Base-by-base conservation (phyloP, 129 eudicot species). In the Gnaphalium uliginosum region DNA sequence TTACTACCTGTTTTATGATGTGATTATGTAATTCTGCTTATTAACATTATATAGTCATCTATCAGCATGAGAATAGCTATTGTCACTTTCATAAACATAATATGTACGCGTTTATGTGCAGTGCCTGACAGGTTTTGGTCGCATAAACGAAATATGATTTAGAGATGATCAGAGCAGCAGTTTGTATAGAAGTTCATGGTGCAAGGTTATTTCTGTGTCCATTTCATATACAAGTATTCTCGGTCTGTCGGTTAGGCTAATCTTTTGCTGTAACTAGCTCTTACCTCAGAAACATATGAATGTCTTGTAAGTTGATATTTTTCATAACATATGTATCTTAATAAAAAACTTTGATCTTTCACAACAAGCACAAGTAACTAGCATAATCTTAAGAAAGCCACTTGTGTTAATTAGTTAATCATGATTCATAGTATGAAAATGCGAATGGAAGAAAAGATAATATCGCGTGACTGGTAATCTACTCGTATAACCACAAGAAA, bases 41-140 rank as follows among this genome's bases (percentile, higher is more conserved):
- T 39, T 14, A 3, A 46, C n/a, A 46, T 59, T 23, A 22, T 58
- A 19, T 8, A 58, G 29, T 60, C 29, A 32, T 30, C 2, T 29
- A 63, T 63, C 11, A 63, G 68, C 43, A 63, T 17, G 46, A 56
- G 23, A 10, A 33, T 54, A 35, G 15, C 78, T 8, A 2, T 63
- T 33, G 29, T 57, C 26, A 69, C 21, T 56, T 58, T n/a, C 27
- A 59, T 56, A 41, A 77, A 57, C 62, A 50, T 60, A 27, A 78
- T 77, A 17, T 23, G 71, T 60, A 29, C 1, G 2, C 4, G 6
- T 33, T 70, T 54, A 6, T 80, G 71, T 74, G 75, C 83, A 80
- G 83, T 65, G 60, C 23, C 17, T 66, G 64, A 41, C 64, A 59
- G 51, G 25, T 72, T 60, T 29, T 29, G 41, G 53, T 69, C 4